Conservation (phyloP, 164 flowering plant species). For the Nymphaea colorata region DNA sequence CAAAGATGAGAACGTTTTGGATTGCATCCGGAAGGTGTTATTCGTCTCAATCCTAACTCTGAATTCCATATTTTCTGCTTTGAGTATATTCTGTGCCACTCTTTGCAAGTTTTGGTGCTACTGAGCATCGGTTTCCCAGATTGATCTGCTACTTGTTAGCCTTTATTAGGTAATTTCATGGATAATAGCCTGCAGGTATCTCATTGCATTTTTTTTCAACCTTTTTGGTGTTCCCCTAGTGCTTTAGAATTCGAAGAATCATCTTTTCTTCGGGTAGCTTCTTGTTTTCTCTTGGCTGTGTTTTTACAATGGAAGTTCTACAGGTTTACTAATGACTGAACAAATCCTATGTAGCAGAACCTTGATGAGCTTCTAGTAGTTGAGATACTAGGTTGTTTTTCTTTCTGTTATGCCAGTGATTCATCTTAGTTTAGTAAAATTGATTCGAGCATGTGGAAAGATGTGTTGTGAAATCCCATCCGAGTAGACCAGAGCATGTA, state of each 20-base stretch:
- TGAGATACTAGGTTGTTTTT: too few species aligned
- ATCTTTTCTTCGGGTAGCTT: too few species aligned
- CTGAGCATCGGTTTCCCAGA: background rate
- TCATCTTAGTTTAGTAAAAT: too few species aligned
- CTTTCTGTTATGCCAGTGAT: too few species aligned
- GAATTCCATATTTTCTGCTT: background rate
- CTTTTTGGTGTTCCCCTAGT: background rate
- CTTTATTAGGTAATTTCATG: background rate
- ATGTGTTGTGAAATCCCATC: background rate
- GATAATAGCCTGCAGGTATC: background rate
- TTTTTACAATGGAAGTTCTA: too few species aligned
- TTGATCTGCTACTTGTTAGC: background rate
- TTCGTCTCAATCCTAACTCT: conserved; percentile 1
- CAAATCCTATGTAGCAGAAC: too few species aligned
- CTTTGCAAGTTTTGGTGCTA: background rate
- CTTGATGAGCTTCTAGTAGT: too few species aligned
- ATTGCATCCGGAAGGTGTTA: conserved; percentile 54
- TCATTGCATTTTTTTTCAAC: background rate
- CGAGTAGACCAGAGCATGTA: background rate
- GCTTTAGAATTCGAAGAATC: too few species aligned
- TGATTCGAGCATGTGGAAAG: too few species aligned
- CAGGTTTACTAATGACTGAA: too few species aligned
- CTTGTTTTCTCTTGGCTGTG: too few species aligned
- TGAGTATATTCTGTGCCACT: background rate
- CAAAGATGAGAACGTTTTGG: conserved; percentile 49